These are phyloP conservation scores for Boletus reticuloceps DNA, from an alignment of 768 basidiomycete genomes.

Conservation along the genomic window DNA sequence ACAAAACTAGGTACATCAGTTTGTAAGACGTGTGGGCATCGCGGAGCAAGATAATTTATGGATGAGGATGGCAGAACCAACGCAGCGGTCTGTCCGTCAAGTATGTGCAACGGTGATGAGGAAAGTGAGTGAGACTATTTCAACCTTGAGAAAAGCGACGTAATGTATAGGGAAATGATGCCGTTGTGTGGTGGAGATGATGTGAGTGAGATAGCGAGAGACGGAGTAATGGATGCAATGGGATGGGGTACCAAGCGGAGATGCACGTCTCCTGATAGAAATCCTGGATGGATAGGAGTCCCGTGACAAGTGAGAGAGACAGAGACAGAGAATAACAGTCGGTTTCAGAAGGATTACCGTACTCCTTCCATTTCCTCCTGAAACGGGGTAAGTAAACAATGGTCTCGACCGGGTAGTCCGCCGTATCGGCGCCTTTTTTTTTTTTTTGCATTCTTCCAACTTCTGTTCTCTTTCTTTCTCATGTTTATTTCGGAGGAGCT, in stretches of 20 bases:
- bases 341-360: slow-evolving; percentile 18
- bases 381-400: slow-evolving; percentile 20
- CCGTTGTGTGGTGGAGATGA: slow-evolving; percentile 26
- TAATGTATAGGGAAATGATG: slow-evolving; percentile 27
- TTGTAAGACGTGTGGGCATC: slow-evolving; percentile 14
- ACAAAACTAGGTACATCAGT: slow-evolving; percentile 6
- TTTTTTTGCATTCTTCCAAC: slow-evolving; percentile 4
- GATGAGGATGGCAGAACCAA: slow-evolving; percentile 13
- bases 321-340: slow-evolving; percentile 13
- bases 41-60: slow-evolving; percentile 10
- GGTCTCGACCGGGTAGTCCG: slow-evolving; percentile 20
- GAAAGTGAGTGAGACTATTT: slow-evolving; percentile 12
- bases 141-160: slow-evolving; percentile 16
- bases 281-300: slow-evolving; percentile 29
- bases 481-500: slow-evolving; percentile 4
- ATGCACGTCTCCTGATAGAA: slow-evolving; percentile 28
- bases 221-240: slow-evolving; percentile 23
- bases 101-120: slow-evolving; percentile 15
- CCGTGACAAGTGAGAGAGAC: slow-evolving; percentile 24
- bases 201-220: slow-evolving; percentile 23
- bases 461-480: slow-evolving; percentile 1
- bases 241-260: slow-evolving; percentile 24
- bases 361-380: slow-evolving; percentile 20
- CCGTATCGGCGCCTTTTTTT: slow-evolving; percentile 5
- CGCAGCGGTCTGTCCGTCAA: slow-evolving; percentile 21